Conservation (phyloP, 768 basidiomycete genomes). For the Hortiboletus flavorubellus region DNA sequence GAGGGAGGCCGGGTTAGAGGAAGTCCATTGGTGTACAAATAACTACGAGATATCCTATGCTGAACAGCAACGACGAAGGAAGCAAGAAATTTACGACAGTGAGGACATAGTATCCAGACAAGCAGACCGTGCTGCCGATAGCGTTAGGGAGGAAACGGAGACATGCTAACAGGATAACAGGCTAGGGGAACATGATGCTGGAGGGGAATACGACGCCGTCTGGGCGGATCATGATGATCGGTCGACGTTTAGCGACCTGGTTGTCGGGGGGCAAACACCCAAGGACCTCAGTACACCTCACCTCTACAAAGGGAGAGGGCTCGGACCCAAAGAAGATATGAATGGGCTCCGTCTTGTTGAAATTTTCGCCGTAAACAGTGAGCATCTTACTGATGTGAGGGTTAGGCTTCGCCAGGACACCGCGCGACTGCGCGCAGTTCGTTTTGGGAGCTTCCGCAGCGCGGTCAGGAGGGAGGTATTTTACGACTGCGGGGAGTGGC, state of each 20-base stretch:
- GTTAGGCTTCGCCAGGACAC: constrained; percentile 70
- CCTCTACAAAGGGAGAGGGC: constrained; percentile 83
- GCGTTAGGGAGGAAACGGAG: constrained; percentile 18
- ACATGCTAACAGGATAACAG: constrained; percentile 10
- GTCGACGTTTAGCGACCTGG: constrained; percentile 63
- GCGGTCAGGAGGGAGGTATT: constrained; percentile 87
- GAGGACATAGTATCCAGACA: constrained; percentile 15
- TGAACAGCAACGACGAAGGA: constrained; percentile 22
- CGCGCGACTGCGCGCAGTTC: constrained; percentile 62
- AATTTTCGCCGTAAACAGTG: constrained; percentile 87
- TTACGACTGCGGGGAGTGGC: constrained; percentile 82
- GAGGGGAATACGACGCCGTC: constrained; percentile 91
- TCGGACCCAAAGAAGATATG: constrained; percentile 85
- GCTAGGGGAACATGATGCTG: constrained; percentile 74
- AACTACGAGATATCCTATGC: constrained; percentile 30
- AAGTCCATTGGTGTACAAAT: constrained; percentile 32
- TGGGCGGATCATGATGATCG: constrained; percentile 75
- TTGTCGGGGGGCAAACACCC: constrained; percentile 78
- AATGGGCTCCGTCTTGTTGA: constrained; percentile 77
- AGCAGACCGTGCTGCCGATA: constrained; percentile 30
- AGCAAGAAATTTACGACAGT: constrained; percentile 20
- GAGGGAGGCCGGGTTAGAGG: constrained; percentile 11
- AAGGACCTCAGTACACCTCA: constrained; percentile 82
- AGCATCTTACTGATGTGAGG: constrained; percentile 77
- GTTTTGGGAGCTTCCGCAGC: constrained; percentile 80